These are phyloP conservation scores for Effrenium voratum DNA, from an alignment of 73 alveolate species.

Conservation along the genomic window DNA sequence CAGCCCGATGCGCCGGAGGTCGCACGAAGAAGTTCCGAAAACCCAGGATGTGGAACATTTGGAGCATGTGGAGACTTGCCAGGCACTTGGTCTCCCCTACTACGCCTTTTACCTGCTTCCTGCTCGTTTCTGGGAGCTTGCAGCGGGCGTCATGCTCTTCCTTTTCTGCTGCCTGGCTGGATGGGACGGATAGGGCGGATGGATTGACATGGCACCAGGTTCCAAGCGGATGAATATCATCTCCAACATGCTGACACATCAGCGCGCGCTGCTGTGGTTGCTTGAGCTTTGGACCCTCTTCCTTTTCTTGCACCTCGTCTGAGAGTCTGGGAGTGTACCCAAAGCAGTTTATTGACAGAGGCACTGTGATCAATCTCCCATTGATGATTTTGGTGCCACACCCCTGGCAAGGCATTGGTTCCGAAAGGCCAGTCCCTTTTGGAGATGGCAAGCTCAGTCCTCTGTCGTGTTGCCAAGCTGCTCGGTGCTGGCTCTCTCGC, in stretches of 20 bases:
- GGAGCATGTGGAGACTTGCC: not conserved
- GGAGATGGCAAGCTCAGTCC: too few species aligned
- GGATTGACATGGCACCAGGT: not conserved
- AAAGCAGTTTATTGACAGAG: too few species aligned
- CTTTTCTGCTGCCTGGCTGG: not conserved
- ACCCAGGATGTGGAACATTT: too few species aligned
- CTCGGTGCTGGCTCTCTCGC: too few species aligned
- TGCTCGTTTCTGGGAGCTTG: slow-evolving; percentile 61
- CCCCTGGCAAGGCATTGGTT: too few species aligned
- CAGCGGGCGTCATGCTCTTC: slow-evolving; percentile 52
- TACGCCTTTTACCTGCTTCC: slow-evolving; percentile 68
- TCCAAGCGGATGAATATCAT: not conserved
- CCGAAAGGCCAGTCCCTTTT: too few species aligned
- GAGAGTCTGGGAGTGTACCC: too few species aligned
- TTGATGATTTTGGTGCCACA: too few species aligned
- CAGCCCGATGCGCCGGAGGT: too few species aligned
- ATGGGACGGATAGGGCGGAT: not conserved
- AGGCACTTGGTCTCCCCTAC: slow-evolving; percentile 53
- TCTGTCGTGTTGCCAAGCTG: too few species aligned
- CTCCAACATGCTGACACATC: slow-evolving; percentile 25
- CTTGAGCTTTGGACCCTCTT: slow-evolving; percentile 47
- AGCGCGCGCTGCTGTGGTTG: not conserved
- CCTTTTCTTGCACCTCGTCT: slow-evolving; percentile 8
- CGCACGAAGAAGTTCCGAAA: too few species aligned
- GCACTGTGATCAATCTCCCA: too few species aligned